phyloP scores from a whole-genome alignment of 2,329 filamentous ascomycete genomes.

The Daldinia sp. region DNA sequence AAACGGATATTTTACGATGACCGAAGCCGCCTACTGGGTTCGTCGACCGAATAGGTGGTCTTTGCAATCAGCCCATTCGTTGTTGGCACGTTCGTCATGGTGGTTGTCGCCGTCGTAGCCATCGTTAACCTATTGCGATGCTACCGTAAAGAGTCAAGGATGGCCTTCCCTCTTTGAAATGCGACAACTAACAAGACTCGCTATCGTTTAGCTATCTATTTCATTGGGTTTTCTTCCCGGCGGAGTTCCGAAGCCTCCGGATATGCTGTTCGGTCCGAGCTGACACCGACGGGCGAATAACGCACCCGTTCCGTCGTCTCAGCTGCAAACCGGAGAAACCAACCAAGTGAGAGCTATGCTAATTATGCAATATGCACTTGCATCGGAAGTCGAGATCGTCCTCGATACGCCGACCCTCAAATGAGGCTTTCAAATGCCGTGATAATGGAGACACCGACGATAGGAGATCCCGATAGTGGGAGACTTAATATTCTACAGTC shows the following conservation, averaged over 20 bases:
- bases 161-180: conserved; percentile 18
- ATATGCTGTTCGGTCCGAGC: conserved; percentile 32
- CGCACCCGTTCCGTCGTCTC: neutral
- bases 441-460: neutral
- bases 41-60: conserved; percentile 16
- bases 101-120: neutral
- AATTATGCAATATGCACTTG: neutral
- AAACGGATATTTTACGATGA: conserved; percentile 15
- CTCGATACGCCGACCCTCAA: neutral
- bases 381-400: neutral
- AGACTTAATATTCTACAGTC: conserved; percentile 7
- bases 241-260: conserved; percentile 31
- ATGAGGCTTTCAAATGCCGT: conserved; percentile 8
- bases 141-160: conserved; percentile 18
- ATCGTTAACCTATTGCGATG: neutral
- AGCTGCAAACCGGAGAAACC: neutral
- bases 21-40: conserved; percentile 22
- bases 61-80: conserved; percentile 2
- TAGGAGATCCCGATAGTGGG: conserved; percentile 6
- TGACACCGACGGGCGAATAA: conserved; percentile 7
- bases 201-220: conserved; percentile 2
- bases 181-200: neutral
- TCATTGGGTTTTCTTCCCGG: neutral
- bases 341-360: neutral
- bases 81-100: neutral